These are phyloP conservation scores for Magnolia changhungtana DNA, from an alignment of 164 flowering plant genomes.

Conservation along the genomic window DNA sequence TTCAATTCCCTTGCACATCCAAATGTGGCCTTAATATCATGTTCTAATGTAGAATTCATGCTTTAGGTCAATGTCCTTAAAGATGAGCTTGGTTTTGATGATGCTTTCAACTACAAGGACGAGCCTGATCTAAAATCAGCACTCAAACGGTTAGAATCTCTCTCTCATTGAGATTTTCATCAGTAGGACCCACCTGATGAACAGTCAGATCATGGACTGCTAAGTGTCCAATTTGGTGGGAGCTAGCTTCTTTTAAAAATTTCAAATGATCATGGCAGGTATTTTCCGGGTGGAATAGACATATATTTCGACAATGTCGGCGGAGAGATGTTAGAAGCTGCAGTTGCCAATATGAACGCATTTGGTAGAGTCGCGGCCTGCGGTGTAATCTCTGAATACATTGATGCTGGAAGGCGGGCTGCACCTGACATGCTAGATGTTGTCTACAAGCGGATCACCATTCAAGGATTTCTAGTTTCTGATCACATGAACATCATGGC, in stretches of 20 bases:
- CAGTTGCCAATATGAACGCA: slow-evolving; percentile 60
- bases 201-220: background rate
- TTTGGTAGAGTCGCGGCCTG: slow-evolving; percentile 65
- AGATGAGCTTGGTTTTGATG: slow-evolving; percentile 74
- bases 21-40: background rate
- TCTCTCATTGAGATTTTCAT: background rate
- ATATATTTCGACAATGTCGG: slow-evolving; percentile 87
- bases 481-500: slow-evolving; percentile 33
- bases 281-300: slow-evolving; percentile 77
- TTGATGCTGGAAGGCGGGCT: slow-evolving; percentile 29
- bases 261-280: slow-evolving; percentile 26
- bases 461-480: slow-evolving; percentile 54
- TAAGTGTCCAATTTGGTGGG: background rate
- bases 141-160: slow-evolving; percentile 43
- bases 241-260: background rate
- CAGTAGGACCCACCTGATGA: background rate
- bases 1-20: background rate
- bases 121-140: slow-evolving; percentile 59
- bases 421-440: slow-evolving; percentile 52
- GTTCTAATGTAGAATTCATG: background rate
- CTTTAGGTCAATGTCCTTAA: slow-evolving; percentile 63
- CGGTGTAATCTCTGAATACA: slow-evolving; percentile 65
- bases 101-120: slow-evolving; percentile 82
- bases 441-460: slow-evolving; percentile 52
- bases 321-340: slow-evolving; percentile 69